These are phyloP conservation scores for Zangia roseola DNA, from an alignment of 768 basidiomycete genomes.

Conservation along the genomic window DNA sequence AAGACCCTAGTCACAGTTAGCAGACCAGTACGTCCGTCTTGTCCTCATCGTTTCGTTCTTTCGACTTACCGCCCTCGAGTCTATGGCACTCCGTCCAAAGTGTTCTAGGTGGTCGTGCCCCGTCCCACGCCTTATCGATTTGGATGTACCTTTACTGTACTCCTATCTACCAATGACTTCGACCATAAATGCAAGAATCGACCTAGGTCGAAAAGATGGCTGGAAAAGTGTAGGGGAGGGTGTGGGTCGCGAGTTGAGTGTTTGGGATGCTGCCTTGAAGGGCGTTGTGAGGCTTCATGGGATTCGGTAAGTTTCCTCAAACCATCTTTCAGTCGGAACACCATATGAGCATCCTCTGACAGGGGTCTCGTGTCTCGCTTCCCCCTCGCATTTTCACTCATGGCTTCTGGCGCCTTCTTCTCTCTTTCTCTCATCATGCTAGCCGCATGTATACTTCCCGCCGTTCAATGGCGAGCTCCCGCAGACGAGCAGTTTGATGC, in stretches of 20 bases:
- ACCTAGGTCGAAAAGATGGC: conserved; percentile 69
- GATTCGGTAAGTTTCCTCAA: conserved; percentile 53
- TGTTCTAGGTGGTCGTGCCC: conserved; percentile 34
- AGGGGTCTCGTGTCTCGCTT: conserved; percentile 73
- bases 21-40: conserved; percentile 54
- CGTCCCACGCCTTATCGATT: conserved; percentile 39
- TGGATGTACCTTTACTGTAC: conserved; percentile 58
- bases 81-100: conserved; percentile 50
- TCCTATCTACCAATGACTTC: conserved; percentile 51
- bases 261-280: conserved; percentile 57
- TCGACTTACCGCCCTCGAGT: conserved; percentile 38
- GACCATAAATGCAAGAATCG: conserved; percentile 55
- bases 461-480: conserved; percentile 29
- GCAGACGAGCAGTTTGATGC: conserved; percentile 11
- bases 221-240: conserved; percentile 73
- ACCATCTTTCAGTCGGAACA: too few species aligned
- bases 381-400: conserved; percentile 54
- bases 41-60: background rate
- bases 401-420: conserved; percentile 47
- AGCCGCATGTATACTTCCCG: conserved; percentile 53
- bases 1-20: conserved; percentile 60
- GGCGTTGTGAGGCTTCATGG: conserved; percentile 68
- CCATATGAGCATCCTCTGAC: background rate
- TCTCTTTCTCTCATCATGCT: conserved; percentile 45
- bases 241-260: conserved; percentile 69